Evolutionary conservation across 2,329 filamentous ascomycete genomes (phyloP).

Genomic region (Botryotinia calthae): DNA sequence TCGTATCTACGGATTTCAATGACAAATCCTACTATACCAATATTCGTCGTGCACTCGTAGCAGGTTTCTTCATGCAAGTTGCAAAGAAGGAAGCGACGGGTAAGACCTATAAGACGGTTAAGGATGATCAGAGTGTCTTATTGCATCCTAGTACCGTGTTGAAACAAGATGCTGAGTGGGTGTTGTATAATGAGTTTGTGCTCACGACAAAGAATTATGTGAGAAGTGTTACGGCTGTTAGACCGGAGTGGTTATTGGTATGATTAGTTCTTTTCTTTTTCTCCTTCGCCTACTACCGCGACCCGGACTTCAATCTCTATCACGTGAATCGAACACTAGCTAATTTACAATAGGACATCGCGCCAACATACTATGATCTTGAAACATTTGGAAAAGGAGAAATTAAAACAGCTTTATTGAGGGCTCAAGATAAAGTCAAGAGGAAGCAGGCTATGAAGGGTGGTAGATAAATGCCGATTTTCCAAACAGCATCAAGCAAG

Average conservation of each 20-base stretch:
- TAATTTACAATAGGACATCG: conserved; percentile 70
- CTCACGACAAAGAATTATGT: conserved; percentile 98
- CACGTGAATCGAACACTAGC: conserved; percentile 36
- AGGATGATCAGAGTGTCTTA: conserved; percentile 91
- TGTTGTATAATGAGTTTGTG: conserved; percentile 97
- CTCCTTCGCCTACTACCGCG: background rate
- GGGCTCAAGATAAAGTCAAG: conserved; percentile 58
- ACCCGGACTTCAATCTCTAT: background rate
- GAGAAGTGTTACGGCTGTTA: conserved; percentile 85
- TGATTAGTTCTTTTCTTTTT: conserved; percentile 40
- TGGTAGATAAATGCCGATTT: conserved; percentile 24
- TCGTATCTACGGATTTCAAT: conserved; percentile 85
- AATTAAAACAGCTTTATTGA: conserved; percentile 65
- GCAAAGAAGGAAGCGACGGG: conserved; percentile 86
- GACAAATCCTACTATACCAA: conserved; percentile 98
- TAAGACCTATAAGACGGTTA: conserved; percentile 93
- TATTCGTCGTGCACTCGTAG: conserved; percentile 85
- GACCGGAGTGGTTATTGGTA: conserved; percentile 91
- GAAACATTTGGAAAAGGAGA: conserved; percentile 81
- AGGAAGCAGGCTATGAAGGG: conserved; percentile 46
- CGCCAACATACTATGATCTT: conserved; percentile 88
- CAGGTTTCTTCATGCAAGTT: conserved; percentile 99
- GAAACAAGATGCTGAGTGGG: conserved; percentile 88
- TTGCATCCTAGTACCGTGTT: conserved; percentile 92
- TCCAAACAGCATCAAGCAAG: background rate